Base-by-base conservation (phyloP, 192 early-diverging fungal genomes). In the Mortierella claussenii region DNA sequence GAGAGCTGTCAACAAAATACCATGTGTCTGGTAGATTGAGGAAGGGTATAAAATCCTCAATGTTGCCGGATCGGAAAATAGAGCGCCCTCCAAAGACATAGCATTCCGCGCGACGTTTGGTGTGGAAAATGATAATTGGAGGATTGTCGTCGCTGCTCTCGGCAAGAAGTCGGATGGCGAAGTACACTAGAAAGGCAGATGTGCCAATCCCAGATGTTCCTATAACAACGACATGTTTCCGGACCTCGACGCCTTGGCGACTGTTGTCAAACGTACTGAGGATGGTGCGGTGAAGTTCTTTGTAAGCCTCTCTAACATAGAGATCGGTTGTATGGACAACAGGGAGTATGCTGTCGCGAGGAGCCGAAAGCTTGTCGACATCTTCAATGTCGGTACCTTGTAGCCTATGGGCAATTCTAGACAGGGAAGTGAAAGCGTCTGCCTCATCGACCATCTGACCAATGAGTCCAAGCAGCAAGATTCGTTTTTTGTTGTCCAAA, bases 181-280 rank as follows among this genome's bases (percentile, higher is more conserved):
- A 60, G 43, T 79, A 79, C 51, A 79, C 46, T 3, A 79, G 61
- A 21, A 79, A 79, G 34, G 45, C 60, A 24, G 78, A 79, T 52
- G 65, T 79, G 28, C 78, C 56, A 15, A 60, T 65, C 18, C 76
- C 69, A 24, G 78, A 54, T 55, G 69, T 80, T 24, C 78, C 63
- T 27, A 64, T 71, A 40, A 80, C 46, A 11, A 71, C 32, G 24
- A 80, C 33, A 4, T 40, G 65, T n/a, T 78, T 60, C 17, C 32
- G 1, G 32, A 11, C 5, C 2, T 30, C 10, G 7, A 26, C 21
- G n/a, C n/a, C 21, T 2, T 44, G 3, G 23, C 21, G 21, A 9
- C 27, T 49, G 27, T 50, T 15, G n/a, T 55, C 34, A 42, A 66
- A 57, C 18, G 0, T 47, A 15, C 47, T 1, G 33, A 56, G 23